These are phyloP conservation scores for Scheffersomyces illinoinensis DNA, from an alignment of 1,139 yeast species.

Conservation along the genomic window DNA sequence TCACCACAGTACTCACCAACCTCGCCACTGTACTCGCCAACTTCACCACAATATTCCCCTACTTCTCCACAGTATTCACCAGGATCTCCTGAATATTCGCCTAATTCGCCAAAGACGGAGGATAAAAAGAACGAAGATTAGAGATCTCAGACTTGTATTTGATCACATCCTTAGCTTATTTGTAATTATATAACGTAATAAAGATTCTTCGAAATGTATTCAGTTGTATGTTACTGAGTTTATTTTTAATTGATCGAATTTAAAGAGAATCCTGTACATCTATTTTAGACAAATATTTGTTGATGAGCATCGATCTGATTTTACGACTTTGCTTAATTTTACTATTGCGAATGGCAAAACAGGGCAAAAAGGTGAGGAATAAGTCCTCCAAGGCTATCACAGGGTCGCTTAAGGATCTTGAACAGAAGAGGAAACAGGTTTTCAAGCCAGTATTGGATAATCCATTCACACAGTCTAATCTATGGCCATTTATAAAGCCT, in stretches of 20 bases:
- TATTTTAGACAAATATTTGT: too few species aligned
- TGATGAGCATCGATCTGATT: background rate
- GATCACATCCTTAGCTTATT: background rate
- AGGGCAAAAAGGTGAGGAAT: background rate
- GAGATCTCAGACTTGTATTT: background rate
- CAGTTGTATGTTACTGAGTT: background rate
- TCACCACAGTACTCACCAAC: constrained; percentile 75
- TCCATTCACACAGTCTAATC: constrained; percentile 51
- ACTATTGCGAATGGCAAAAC: background rate
- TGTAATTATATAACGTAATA: constrained; percentile 1
- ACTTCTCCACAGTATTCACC: constrained; percentile 18
- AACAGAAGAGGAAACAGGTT: constrained; percentile 49
- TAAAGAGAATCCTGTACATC: background rate
- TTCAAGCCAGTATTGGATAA: constrained; percentile 63
- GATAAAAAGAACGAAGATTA: constrained; percentile 1
- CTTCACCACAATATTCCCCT: constrained; percentile 19
- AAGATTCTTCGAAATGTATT: background rate
- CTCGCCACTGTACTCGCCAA: constrained; percentile 34
- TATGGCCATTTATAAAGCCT: constrained; percentile 54
- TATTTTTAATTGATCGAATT: background rate
- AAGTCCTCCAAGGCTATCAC: background rate
- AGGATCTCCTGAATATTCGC: constrained; percentile 13
- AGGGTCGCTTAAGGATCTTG: constrained; percentile 43
- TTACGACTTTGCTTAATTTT: too few species aligned
- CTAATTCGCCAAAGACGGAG: constrained; percentile 16